Percentiles rank a stretch among this genome's conserved stretches.
Conservation (phyloP, 371 early-diverging fungal species). For the Cladochytrium tenue region DNA sequence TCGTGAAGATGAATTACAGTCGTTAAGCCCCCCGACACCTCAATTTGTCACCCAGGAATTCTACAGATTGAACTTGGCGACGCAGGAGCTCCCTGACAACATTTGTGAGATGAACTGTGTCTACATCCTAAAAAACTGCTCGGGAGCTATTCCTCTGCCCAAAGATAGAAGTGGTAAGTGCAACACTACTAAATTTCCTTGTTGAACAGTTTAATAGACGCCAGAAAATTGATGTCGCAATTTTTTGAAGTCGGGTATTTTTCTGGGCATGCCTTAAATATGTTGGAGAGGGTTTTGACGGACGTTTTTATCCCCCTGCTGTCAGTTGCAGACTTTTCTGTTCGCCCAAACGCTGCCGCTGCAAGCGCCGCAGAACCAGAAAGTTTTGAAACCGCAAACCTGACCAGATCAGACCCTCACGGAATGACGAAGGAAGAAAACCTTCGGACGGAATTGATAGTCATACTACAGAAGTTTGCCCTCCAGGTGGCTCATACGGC, state of each 20-base stretch:
- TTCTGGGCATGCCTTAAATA: constrained; percentile 49
- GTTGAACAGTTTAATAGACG: constrained; percentile 26
- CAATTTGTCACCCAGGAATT: background rate
- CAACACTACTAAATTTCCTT: background rate
- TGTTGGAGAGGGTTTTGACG: constrained; percentile 51
- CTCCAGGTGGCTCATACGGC: constrained; percentile 53
- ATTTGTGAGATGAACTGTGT: constrained; percentile 51
- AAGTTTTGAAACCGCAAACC: constrained; percentile 6
- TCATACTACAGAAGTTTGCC: constrained; percentile 51
- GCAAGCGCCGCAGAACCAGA: constrained; percentile 7
- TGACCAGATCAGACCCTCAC: too few species aligned
- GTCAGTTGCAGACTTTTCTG: constrained; percentile 20
- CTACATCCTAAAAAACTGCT: constrained; percentile 46
- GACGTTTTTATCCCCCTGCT: constrained; percentile 59
- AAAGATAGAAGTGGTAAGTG: constrained; percentile 32
- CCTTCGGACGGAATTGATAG: constrained; percentile 41
- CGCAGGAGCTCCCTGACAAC: constrained; percentile 45
- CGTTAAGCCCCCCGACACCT: background rate
- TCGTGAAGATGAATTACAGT: background rate
- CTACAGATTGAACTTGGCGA: constrained; percentile 36
- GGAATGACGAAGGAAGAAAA: constrained; percentile 28
- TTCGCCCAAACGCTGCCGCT: constrained; percentile 9
- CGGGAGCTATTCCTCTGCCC: constrained; percentile 42
- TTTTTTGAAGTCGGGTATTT: constrained; percentile 53
- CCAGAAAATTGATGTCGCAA: constrained; percentile 21